Conservation (phyloP, 352 stramenopile species). For the Halophytophthora polymorphica region DNA sequence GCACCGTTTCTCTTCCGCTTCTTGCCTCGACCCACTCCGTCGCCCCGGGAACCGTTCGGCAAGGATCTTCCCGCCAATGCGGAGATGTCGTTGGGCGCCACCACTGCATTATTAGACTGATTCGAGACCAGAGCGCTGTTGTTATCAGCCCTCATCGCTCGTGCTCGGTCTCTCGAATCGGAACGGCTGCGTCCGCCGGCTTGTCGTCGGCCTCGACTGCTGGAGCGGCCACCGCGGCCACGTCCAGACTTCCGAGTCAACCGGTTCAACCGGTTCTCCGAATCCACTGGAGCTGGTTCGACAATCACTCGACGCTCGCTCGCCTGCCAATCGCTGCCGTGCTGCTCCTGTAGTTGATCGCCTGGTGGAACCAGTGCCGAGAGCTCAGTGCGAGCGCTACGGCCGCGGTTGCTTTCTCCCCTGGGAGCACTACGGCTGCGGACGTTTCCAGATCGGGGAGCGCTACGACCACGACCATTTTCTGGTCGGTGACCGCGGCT, state of each 20-base stretch:
- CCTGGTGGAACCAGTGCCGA: too few relatives aligned
- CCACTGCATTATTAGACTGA: constrained; percentile 8
- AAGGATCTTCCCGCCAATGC: constrained; percentile 1
- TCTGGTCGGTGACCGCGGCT: constrained; percentile 2
- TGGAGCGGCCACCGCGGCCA: constrained; percentile 12
- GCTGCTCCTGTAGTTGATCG: too few relatives aligned
- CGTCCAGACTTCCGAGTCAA: constrained; percentile 11
- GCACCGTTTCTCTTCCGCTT: constrained; percentile 37
- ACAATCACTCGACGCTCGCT: constrained; percentile 32
- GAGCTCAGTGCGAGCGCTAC: too few relatives aligned
- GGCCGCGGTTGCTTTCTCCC: too few relatives aligned
- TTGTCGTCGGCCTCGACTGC: constrained; percentile 13
- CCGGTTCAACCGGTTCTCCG: constrained; percentile 5
- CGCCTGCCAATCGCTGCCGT: constrained; percentile 13
- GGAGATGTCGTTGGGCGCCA: constrained; percentile 4
- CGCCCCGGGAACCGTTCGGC: constrained; percentile 11
- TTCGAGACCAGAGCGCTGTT: constrained; percentile 1
- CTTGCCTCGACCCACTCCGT: constrained; percentile 14
- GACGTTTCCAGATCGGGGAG: neutral
- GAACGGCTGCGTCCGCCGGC: constrained; percentile 23
- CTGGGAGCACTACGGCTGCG: too few relatives aligned
- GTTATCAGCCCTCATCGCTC: constrained; percentile 5
- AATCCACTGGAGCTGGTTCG: constrained; percentile 7
- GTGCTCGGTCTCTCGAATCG: constrained; percentile 23
- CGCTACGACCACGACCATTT: neutral